A percentile compares a stretch with the other conserved stretches of the same genome.
Conservation (phyloP, 108 stramenopile genomes). For the Pinguiococcus pyrenoidosus region DNA sequence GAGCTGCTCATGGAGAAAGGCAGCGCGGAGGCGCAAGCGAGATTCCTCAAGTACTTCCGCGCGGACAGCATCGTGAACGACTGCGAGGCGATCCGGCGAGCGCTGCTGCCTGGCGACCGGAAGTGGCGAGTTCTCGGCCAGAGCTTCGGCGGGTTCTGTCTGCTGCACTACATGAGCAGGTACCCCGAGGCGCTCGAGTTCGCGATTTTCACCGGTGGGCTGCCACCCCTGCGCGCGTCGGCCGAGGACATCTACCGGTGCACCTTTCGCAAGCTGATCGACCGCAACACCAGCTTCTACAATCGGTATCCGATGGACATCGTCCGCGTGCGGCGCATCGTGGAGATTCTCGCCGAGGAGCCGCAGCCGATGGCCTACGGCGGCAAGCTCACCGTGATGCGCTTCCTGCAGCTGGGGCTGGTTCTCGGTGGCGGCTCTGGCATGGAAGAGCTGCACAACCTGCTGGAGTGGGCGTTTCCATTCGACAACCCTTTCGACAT, state of each 20-base stretch:
- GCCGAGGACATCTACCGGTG: conserved; percentile 46
- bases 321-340: conserved; percentile 52
- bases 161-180: conserved; percentile 67
- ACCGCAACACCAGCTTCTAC: conserved; percentile 63
- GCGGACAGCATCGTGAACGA: conserved; percentile 74
- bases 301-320: conserved; percentile 75
- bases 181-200: conserved; percentile 48
- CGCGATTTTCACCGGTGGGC: conserved; percentile 70
- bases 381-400: conserved; percentile 61
- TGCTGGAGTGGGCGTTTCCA: conserved; percentile 67
- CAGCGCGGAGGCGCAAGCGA: conserved; percentile 15
- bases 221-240: conserved; percentile 56
- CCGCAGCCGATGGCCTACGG: conserved; percentile 54
- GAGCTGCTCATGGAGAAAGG: conserved; percentile 4
- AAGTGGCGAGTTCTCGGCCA: conserved; percentile 63
- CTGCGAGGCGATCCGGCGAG: conserved; percentile 58
- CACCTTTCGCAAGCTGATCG: conserved; percentile 57
- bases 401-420: conserved; percentile 74
- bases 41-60: conserved; percentile 63
- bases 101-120: conserved; percentile 1
- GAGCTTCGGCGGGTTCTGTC: conserved; percentile 80
- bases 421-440: conserved; percentile 50
- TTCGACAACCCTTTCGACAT: too few species aligned
- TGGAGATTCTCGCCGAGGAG: conserved; percentile 35
- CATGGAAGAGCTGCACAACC: conserved; percentile 62